Percentiles rank a stretch among this genome's conserved stretches.
Evolutionary conservation across 176 grass and related monocot genomes (phyloP).

Genomic region (Avena eriantha): DNA sequence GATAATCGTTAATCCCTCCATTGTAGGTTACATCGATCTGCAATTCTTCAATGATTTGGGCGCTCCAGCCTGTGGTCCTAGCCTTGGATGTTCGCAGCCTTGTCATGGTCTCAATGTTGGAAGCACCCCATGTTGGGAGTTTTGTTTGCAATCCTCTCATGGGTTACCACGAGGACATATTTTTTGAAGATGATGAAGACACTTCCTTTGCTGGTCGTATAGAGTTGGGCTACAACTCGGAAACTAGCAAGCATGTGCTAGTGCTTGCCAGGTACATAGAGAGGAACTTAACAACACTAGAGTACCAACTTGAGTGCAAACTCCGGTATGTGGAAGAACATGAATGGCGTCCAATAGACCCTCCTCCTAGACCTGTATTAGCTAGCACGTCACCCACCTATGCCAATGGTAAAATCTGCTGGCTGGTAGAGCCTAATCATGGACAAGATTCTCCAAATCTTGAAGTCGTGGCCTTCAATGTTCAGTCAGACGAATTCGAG

Average conservation of each 20-base stretch:
- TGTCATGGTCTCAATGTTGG: constrained; percentile 14
- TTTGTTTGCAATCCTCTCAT: constrained; percentile 32
- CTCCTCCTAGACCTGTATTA: not conserved
- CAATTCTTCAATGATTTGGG: not conserved
- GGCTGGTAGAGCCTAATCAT: not conserved
- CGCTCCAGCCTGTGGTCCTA: not conserved
- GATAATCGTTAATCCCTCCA: not conserved
- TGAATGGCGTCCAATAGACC: not conserved
- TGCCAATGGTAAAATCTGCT: not conserved
- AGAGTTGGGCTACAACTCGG: constrained; percentile 21
- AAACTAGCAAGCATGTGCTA: constrained; percentile 23
- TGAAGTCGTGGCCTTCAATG: not conserved
- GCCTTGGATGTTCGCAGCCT: not conserved
- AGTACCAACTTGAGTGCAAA: not conserved
- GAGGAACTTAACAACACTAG: not conserved
- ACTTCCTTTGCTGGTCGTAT: constrained; percentile 10
- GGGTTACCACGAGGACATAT: not conserved
- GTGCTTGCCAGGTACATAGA: not conserved
- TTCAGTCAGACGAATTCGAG: not conserved
- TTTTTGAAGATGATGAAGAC: not conserved
- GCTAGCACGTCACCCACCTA: not conserved
- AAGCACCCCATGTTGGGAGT: not conserved
- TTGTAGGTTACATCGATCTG: not conserved
- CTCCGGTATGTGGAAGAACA: not conserved
- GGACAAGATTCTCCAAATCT: not conserved